A percentile compares a stretch with the other conserved stretches of the same genome.
phyloP scores from a whole-genome alignment of 345 rosid genomes.

The Pugionium dolabratum region DNA sequence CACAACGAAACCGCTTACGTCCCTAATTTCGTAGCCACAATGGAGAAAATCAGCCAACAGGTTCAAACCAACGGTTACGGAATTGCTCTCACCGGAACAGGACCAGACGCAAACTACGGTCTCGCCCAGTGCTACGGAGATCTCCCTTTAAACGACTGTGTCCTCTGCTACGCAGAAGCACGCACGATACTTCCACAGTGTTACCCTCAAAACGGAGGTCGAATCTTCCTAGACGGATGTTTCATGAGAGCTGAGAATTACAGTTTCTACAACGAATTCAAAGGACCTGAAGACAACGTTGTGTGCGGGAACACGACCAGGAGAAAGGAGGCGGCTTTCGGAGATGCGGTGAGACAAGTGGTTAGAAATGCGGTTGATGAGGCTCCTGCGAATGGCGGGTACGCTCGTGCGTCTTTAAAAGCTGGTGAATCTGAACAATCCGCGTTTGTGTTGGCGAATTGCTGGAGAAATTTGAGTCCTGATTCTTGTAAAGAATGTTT shows the following conservation, averaged over 20 bases:
- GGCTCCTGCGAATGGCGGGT: constrained; percentile 51
- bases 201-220: constrained; percentile 75
- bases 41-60: constrained; percentile 80
- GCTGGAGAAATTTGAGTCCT: constrained; percentile 74
- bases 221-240: constrained; percentile 88
- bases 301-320: constrained; percentile 57
- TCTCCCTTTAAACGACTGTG: constrained; percentile 77
- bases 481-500: constrained; percentile 70
- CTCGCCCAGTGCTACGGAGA: constrained; percentile 92
- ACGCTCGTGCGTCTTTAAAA: constrained; percentile 47
- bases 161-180: constrained; percentile 88
- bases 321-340: constrained; percentile 48
- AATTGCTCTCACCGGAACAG: constrained; percentile 62
- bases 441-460: constrained; percentile 70
- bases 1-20: constrained; percentile 64
- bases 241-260: constrained; percentile 92
- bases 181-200: constrained; percentile 85
- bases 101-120: constrained; percentile 70
- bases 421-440: constrained; percentile 21
- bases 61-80: constrained; percentile 65
- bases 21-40: constrained; percentile 71
- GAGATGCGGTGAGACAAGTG: constrained; percentile 51
- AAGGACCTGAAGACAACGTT: constrained; percentile 56
- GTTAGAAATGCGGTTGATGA: constrained; percentile 44
- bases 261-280: constrained; percentile 68